phyloP scores from a whole-genome alignment of 2,329 filamentous ascomycete genomes.

The Bipolaris sorokiniana region DNA sequence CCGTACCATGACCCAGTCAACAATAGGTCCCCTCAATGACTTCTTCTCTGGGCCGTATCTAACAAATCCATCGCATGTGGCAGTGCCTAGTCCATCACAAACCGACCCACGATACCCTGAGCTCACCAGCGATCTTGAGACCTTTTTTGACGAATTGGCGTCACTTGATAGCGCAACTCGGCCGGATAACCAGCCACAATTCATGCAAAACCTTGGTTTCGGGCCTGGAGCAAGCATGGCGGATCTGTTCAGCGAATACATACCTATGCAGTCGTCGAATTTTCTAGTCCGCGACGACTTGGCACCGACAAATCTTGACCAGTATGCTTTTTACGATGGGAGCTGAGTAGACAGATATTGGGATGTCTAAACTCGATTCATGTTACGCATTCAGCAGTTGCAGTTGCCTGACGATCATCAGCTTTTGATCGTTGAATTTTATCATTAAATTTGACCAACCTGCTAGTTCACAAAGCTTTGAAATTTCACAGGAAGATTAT shows the following conservation, averaged over 20 bases:
- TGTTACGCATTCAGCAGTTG: background rate
- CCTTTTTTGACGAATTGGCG: constrained; percentile 64
- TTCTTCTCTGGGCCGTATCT: constrained; percentile 21
- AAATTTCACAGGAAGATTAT: no score
- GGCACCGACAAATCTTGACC: constrained; percentile 32
- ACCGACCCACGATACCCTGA: constrained; percentile 42
- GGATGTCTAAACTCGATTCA: background rate
- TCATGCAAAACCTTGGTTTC: constrained; percentile 71
- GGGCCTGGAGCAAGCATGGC: constrained; percentile 66
- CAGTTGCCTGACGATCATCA: background rate
- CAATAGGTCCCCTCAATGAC: constrained; percentile 11
- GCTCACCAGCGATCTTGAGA: constrained; percentile 54
- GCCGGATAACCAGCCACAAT: constrained; percentile 64
- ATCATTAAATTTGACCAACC: no score
- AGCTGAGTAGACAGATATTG: constrained; percentile 11
- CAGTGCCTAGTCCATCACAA: constrained; percentile 12
- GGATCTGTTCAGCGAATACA: constrained; percentile 57
- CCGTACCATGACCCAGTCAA: constrained; percentile 4
- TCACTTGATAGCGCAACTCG: constrained; percentile 61
- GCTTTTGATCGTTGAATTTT: no score
- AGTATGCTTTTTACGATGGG: constrained; percentile 36
- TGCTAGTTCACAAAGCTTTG: no score
- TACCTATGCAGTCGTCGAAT: constrained; percentile 45
- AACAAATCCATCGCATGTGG: constrained; percentile 1
- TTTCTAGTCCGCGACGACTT: constrained; percentile 37